A percentile compares a stretch with the other conserved stretches of the same genome.
phyloP scores from a whole-genome alignment of 192 early-diverging fungal species.

The Coemansia sp. region DNA sequence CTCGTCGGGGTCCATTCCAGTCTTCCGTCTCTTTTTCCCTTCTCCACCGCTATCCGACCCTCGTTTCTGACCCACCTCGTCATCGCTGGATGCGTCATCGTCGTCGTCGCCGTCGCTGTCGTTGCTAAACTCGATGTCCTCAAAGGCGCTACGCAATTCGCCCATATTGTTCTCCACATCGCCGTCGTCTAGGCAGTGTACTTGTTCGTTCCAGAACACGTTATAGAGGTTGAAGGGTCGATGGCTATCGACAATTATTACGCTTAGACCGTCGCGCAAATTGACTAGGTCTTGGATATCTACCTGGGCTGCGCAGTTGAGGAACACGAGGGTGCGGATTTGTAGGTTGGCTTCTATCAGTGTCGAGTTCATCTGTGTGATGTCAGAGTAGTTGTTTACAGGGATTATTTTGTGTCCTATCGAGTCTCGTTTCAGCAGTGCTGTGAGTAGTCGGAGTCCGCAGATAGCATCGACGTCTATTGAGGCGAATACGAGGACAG shows the following conservation, averaged over 20 bases:
- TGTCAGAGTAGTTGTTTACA: conserved; percentile 64
- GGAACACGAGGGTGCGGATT: conserved; percentile 72
- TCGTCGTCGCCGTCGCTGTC: conserved; percentile 11
- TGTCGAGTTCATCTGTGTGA: conserved; percentile 55
- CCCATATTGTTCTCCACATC: conserved; percentile 68
- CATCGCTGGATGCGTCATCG: conserved; percentile 5
- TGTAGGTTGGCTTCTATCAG: conserved; percentile 55
- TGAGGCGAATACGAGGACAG: conserved; percentile 71
- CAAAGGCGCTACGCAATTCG: conserved; percentile 66
- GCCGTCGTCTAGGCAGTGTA: conserved; percentile 86
- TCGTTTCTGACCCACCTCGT: neutral
- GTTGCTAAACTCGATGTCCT: conserved; percentile 46
- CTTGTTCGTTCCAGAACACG: conserved; percentile 70
- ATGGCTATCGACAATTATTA: conserved; percentile 86
- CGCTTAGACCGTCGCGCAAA: conserved; percentile 58
- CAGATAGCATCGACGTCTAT: conserved; percentile 82
- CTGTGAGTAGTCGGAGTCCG: conserved; percentile 72
- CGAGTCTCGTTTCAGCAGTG: conserved; percentile 75
- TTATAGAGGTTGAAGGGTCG: conserved; percentile 85
- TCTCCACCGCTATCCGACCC: neutral
- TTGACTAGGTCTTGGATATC: conserved; percentile 66
- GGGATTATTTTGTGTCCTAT: conserved; percentile 82
- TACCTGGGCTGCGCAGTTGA: conserved; percentile 85
- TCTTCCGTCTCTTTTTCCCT: conserved; percentile 8
- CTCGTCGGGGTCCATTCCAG: conserved; percentile 48